Conservation (phyloP, 2,329 filamentous ascomycete genomes). For the Hypoxylon sp. region DNA sequence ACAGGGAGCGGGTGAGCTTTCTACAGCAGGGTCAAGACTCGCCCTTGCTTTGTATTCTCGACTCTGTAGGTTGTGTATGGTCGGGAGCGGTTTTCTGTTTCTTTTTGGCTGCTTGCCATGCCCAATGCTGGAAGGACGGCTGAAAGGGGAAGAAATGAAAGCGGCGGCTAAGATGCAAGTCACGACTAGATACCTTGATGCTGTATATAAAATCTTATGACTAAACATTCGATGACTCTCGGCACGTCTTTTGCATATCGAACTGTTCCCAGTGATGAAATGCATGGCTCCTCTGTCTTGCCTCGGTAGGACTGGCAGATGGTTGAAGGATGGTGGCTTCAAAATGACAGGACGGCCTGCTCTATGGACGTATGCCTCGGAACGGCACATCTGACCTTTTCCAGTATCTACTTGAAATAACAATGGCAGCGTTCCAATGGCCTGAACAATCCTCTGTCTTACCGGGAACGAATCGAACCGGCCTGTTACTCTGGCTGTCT, state of each 20-base stretch:
- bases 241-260: background rate
- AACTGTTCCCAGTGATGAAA: too few relatives aligned
- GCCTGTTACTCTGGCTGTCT: too few relatives aligned
- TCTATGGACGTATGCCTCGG: too few relatives aligned
- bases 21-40: constrained; percentile 18
- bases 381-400: background rate
- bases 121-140: constrained; percentile 32
- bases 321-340: too few relatives aligned
- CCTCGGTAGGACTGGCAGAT: too few relatives aligned
- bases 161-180: constrained; percentile 32
- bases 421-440: background rate
- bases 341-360: too few relatives aligned
- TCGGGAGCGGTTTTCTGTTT: constrained; percentile 35
- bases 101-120: constrained; percentile 34
- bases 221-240: background rate
- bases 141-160: constrained; percentile 7
- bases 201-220: constrained; percentile 40
- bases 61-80: constrained; percentile 10
- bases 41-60: constrained; percentile 32
- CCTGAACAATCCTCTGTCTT: background rate
- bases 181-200: constrained; percentile 40
- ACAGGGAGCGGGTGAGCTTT: constrained; percentile 14
- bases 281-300: too few relatives aligned
- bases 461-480: constrained; percentile 13
- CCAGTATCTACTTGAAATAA: too few relatives aligned